Percentiles rank a stretch among this genome's conserved stretches.
Evolutionary conservation across 2,329 filamentous ascomycete genomes (phyloP).

Genomic region (Botrytis squamosa): DNA sequence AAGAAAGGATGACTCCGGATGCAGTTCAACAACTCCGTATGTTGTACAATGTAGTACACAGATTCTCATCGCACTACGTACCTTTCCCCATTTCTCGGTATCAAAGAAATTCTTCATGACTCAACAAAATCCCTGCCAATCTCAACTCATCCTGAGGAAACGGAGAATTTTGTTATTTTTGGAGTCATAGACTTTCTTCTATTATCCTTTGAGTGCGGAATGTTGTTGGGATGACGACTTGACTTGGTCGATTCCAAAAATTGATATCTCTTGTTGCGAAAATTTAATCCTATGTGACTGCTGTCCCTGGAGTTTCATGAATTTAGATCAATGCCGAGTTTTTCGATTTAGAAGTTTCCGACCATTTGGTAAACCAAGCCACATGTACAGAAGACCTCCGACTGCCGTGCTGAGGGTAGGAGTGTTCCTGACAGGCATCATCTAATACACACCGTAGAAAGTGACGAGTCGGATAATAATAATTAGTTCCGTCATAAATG

Average conservation of each 20-base stretch:
- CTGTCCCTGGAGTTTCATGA: not conserved
- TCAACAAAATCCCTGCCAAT: not conserved
- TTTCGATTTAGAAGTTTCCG: not conserved
- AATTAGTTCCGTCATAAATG: not conserved
- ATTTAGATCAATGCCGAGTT: not conserved
- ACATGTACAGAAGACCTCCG: not conserved
- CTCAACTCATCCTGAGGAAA: not conserved
- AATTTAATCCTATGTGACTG: not conserved
- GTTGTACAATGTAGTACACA: not conserved
- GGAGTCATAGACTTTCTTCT: not conserved
- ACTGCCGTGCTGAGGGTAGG: not conserved
- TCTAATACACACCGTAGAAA: conserved; percentile 1
- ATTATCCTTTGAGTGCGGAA: not conserved
- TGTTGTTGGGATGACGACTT: not conserved
- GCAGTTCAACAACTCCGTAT: not conserved
- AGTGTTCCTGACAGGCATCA: not conserved
- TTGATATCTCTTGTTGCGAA: not conserved
- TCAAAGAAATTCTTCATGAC: not conserved
- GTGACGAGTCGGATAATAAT: not conserved
- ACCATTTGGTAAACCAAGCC: not conserved
- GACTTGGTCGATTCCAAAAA: not conserved
- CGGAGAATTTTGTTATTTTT: not conserved
- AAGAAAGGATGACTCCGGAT: not conserved
- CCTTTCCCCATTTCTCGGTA: not conserved
- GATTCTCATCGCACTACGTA: not conserved